Evolutionary conservation across 2,329 filamentous ascomycete genomes (phyloP).

Genomic region (Botrytis fabae): DNA sequence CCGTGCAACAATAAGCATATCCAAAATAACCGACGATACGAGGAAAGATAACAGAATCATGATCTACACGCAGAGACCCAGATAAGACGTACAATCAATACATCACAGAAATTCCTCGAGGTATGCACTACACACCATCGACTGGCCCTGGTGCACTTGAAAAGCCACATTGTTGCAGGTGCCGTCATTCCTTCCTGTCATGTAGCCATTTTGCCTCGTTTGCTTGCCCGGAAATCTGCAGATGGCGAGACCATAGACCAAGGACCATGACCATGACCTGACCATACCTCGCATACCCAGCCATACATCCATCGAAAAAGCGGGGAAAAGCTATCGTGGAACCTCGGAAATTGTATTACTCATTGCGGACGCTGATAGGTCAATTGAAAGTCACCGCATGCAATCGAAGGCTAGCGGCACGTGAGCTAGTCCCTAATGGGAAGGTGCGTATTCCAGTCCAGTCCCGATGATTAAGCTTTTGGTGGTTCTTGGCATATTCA

Average conservation of each 20-base stretch:
- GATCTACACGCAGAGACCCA: neutral
- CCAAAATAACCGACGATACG: neutral
- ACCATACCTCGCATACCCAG: too few species aligned
- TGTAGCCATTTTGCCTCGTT: neutral
- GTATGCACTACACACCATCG: neutral
- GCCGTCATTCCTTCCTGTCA: neutral
- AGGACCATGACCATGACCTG: neutral
- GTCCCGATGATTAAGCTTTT: constrained; percentile 2
- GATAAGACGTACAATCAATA: neutral
- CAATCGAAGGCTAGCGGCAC: neutral
- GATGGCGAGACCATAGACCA: neutral
- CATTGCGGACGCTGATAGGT: neutral
- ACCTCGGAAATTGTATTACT: neutral
- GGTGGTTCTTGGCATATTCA: neutral
- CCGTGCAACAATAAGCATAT: neutral
- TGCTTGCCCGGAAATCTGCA: neutral
- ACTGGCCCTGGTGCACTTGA: neutral
- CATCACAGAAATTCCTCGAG: neutral
- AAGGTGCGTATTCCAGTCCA: neutral
- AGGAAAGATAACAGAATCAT: neutral
- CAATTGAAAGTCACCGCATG: neutral
- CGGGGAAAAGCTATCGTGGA: neutral
- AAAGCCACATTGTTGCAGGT: neutral
- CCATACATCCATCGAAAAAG: neutral
- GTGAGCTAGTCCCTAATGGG: neutral